phyloP scores from a whole-genome alignment of 805 yeast genomes.

The Metschnikowia gelsemii region DNA sequence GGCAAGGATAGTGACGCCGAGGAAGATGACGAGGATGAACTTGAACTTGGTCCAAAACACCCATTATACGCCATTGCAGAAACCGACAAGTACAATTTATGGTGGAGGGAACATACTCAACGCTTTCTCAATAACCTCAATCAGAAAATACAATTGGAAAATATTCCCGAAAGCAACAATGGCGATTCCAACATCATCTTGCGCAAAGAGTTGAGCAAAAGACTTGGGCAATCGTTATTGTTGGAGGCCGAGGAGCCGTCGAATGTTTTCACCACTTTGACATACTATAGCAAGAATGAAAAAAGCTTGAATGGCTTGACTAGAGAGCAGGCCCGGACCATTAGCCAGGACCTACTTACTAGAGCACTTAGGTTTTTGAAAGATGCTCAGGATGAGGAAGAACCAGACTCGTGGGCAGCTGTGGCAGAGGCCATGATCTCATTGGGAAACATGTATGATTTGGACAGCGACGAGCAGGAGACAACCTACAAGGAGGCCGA shows the following conservation, averaged over 20 bases:
- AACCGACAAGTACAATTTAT: constrained; percentile 47
- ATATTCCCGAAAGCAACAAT: constrained; percentile 15
- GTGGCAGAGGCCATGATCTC: constrained; percentile 84
- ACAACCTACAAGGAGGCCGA: constrained; percentile 68
- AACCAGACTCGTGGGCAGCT: constrained; percentile 78
- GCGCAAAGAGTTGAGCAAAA: constrained; percentile 43
- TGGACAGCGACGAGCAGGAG: constrained; percentile 68
- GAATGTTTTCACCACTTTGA: constrained; percentile 51
- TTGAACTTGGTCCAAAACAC: constrained; percentile 47
- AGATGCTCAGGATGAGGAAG: constrained; percentile 64
- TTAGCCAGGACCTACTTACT: constrained; percentile 47
- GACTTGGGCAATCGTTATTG: constrained; percentile 61
- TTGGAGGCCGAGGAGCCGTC: constrained; percentile 66
- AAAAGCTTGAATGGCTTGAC: constrained; percentile 37
- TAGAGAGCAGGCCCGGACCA: constrained; percentile 44
- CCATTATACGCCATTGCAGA: constrained; percentile 50
- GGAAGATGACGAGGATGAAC: constrained; percentile 35
- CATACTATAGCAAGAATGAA: constrained; percentile 47
- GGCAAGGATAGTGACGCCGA: constrained; percentile 62
- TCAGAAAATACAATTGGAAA: constrained; percentile 19
- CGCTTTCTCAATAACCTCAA: constrained; percentile 34
- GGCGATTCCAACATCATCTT: constrained; percentile 23
- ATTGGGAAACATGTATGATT: constrained; percentile 69
- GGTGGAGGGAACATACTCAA: constrained; percentile 53
- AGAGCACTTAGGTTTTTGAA: constrained; percentile 58